These are phyloP conservation scores for Tarenaya hassleriana DNA, from an alignment of 345 rosid species.

Conservation along the genomic window DNA sequence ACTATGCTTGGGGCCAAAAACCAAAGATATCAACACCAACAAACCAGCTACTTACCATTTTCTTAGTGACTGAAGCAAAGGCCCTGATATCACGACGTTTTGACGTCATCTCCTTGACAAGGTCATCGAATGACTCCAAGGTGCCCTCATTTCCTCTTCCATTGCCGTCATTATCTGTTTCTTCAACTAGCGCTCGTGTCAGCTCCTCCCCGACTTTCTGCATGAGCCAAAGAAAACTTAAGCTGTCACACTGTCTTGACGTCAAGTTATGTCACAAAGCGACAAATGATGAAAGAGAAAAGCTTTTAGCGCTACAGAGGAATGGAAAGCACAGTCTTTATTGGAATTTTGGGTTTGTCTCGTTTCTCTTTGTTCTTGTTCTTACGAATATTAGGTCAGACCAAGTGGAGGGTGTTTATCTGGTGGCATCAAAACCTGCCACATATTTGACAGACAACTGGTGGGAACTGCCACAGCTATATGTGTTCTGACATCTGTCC, in stretches of 20 bases:
- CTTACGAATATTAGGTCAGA: conserved; percentile 16
- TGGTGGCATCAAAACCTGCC: conserved; percentile 19
- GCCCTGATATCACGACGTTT: conserved; percentile 57
- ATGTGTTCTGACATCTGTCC: conserved; percentile 12
- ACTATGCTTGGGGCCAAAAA: background rate
- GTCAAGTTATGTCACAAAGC: conserved; percentile 29
- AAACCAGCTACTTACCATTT: conserved; percentile 45
- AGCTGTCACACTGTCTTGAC: conserved; percentile 27
- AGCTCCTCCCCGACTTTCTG: conserved; percentile 73
- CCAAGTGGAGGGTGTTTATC: conserved; percentile 23
- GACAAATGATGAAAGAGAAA: conserved; percentile 11
- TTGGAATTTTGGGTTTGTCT: conserved; percentile 28
- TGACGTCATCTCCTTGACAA: conserved; percentile 56
- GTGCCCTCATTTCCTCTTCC: conserved; percentile 38
- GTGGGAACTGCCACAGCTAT: conserved; percentile 14
- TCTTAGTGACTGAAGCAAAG: conserved; percentile 75
- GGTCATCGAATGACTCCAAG: conserved; percentile 60
- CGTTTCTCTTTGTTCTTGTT: conserved; percentile 25
- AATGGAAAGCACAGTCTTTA: conserved; percentile 17
- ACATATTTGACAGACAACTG: conserved; percentile 25
- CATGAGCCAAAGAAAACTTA: conserved; percentile 25
- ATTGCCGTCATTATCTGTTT: conserved; percentile 35
- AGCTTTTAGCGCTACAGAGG: conserved; percentile 10
- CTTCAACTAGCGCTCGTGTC: conserved; percentile 65
- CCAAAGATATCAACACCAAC: background rate